Conservation (phyloP, 1,284 basidiomycete species). For the Mixia osmundae region DNA sequence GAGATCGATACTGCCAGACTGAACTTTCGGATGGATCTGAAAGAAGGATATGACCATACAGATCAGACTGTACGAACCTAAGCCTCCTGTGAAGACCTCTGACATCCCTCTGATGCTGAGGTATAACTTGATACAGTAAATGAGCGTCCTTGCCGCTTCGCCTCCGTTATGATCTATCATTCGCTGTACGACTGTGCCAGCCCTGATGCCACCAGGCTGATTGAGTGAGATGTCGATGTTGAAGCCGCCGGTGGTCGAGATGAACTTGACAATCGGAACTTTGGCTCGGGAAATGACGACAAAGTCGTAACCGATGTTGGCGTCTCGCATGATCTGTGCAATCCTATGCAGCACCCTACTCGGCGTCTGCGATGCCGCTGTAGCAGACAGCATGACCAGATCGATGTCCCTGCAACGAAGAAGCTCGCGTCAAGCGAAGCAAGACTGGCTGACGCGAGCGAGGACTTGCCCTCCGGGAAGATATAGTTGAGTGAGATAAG, state of each 20-base stretch:
- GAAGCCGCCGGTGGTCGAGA: conserved; percentile 44
- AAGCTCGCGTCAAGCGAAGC: not conserved
- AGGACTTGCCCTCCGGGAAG: conserved; percentile 62
- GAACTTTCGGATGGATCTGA: conserved; percentile 83
- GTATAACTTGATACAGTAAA: conserved; percentile 74
- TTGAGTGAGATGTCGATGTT: conserved; percentile 79
- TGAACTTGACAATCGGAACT: conserved; percentile 58
- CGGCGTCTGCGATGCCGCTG: conserved; percentile 12
- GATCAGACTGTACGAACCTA: conserved; percentile 86
- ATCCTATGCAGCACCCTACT: conserved; percentile 12
- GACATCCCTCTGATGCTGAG: conserved; percentile 79
- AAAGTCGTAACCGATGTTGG: conserved; percentile 12
- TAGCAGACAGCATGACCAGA: conserved; percentile 27
- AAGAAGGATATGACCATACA: conserved; percentile 80
- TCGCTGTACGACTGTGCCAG: conserved; percentile 29
- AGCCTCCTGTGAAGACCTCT: conserved; percentile 82
- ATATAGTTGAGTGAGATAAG: conserved; percentile 82
- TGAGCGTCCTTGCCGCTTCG: conserved; percentile 28
- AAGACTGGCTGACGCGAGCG: not conserved
- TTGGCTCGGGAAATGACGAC: conserved; percentile 22
- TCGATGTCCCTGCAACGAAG: conserved; percentile 29
- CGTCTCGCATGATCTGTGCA: conserved; percentile 12
- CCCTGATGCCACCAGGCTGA: conserved; percentile 56
- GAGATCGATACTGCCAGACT: conserved; percentile 64
- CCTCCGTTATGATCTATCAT: conserved; percentile 15